Percentiles rank a stretch among this genome's conserved stretches.
phyloP scores from a whole-genome alignment of 257 asterid species.

The Primulina huaijiensis region DNA sequence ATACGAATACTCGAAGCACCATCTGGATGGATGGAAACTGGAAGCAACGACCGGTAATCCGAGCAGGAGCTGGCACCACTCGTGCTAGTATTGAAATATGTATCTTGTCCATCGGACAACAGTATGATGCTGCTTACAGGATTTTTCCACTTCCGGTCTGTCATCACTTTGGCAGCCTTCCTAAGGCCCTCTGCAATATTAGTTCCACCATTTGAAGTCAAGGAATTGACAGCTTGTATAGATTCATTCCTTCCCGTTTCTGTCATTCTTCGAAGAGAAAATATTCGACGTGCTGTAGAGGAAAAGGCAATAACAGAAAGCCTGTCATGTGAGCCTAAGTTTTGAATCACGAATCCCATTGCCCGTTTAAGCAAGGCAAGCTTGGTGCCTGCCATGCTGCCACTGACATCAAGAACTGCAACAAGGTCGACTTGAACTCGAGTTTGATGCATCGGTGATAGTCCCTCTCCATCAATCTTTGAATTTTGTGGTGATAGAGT shows the following conservation, averaged over 20 bases:
- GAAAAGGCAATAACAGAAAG: conserved; percentile 89
- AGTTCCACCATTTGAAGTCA: conserved; percentile 83
- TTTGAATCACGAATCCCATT: conserved; percentile 87
- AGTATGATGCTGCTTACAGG: conserved; percentile 69
- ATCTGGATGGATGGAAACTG: conserved; percentile 47
- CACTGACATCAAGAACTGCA: conserved; percentile 90
- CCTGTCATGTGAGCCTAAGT: conserved; percentile 75
- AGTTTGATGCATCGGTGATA: conserved; percentile 28
- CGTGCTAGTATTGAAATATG: conserved; percentile 39
- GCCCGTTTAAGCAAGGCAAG: conserved; percentile 86
- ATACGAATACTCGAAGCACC: conserved; percentile 34
- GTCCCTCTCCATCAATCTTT: conserved; percentile 29
- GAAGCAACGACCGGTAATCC: conserved; percentile 47
- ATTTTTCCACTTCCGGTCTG: conserved; percentile 65
- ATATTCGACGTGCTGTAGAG: conserved; percentile 76
- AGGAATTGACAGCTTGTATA: conserved; percentile 70
- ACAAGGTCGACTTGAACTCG: conserved; percentile 86
- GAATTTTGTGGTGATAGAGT: conserved; percentile 22
- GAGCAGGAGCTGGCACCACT: conserved; percentile 18
- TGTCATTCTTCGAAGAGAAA: conserved; percentile 79
- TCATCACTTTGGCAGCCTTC: conserved; percentile 75
- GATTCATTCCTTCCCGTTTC: conserved; percentile 66
- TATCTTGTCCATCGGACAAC: conserved; percentile 94
- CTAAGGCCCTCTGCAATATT: conserved; percentile 68
- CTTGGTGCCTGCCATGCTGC: conserved; percentile 97